These are phyloP conservation scores for Bipolaris oryzae DNA, from an alignment of 2,329 filamentous ascomycete species.

Conservation along the genomic window DNA sequence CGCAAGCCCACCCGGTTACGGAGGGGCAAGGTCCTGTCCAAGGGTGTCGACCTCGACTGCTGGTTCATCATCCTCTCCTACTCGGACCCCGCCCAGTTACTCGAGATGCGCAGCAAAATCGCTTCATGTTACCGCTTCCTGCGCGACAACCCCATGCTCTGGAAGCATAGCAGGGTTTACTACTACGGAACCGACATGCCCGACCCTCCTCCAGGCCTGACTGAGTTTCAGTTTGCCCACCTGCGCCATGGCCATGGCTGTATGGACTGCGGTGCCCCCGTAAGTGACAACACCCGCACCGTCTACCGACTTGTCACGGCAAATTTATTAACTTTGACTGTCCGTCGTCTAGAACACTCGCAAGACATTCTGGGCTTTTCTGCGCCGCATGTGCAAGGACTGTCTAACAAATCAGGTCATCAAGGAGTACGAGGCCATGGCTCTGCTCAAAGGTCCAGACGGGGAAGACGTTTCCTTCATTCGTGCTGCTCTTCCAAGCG, in stretches of 20 bases:
- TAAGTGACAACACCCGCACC: neutral
- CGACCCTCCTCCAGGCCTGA: conserved; percentile 44
- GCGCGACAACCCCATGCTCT: conserved; percentile 45
- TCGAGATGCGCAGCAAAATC: conserved; percentile 45
- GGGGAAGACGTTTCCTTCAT: conserved; percentile 39
- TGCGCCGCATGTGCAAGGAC: conserved; percentile 50
- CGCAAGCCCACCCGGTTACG: conserved; percentile 38
- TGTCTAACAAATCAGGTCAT: conserved; percentile 46
- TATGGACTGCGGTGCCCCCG: conserved; percentile 44
- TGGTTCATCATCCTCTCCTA: conserved; percentile 47
- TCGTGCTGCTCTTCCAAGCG: conserved; percentile 40
- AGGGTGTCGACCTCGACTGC: conserved; percentile 40
- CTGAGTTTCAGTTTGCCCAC: conserved; percentile 50
- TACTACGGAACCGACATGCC: conserved; percentile 44
- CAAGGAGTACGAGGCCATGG: conserved; percentile 39
- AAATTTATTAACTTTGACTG: neutral
- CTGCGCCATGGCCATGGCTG: conserved; percentile 49
- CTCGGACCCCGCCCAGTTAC: conserved; percentile 42
- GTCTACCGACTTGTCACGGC: neutral
- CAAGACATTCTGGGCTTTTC: conserved; percentile 53
- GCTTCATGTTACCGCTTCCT: conserved; percentile 45
- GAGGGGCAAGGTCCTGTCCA: conserved; percentile 34
- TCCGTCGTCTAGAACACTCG: conserved; percentile 32
- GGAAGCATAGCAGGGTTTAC: conserved; percentile 46
- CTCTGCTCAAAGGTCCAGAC: conserved; percentile 30